These are phyloP conservation scores for Penicillium hordei DNA, from an alignment of 2,329 filamentous ascomycete species.

Conservation along the genomic window DNA sequence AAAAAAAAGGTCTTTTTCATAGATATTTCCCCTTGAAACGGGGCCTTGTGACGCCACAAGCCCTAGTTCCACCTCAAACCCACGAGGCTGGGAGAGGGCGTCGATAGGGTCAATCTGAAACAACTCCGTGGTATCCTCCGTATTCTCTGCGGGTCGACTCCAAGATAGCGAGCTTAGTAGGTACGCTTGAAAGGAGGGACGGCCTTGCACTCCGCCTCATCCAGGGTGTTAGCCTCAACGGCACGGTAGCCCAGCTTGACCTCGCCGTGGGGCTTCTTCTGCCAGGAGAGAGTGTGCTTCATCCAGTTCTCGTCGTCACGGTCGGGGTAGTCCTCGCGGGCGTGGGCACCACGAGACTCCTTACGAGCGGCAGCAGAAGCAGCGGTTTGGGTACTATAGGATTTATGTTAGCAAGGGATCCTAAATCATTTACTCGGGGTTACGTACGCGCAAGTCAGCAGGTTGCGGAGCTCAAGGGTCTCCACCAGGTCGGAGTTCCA, in stretches of 20 bases:
- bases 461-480: conserved; percentile 90
- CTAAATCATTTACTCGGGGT: not conserved
- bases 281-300: conserved; percentile 98
- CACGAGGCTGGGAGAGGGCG: conserved; percentile 4
- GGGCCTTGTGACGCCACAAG: conserved; percentile 14
- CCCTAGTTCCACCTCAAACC: conserved; percentile 7
- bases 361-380: conserved; percentile 87
- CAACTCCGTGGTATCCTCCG: conserved; percentile 22
- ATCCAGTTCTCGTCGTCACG: conserved; percentile 97
- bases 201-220: conserved; percentile 93
- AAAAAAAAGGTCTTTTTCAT: conserved; percentile 35
- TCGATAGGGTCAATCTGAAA: conserved; percentile 18
- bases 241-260: conserved; percentile 82
- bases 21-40: conserved; percentile 17
- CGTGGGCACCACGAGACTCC: conserved; percentile 96
- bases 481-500: conserved; percentile 98
- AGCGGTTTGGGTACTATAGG: conserved; percentile 77
- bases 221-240: conserved; percentile 79
- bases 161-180: conserved; percentile 42
- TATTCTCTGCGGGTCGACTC: conserved; percentile 10
- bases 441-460: conserved; percentile 92
- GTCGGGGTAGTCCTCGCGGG: conserved; percentile 93
- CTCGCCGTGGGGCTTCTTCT: conserved; percentile 86
- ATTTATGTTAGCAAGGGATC: conserved; percentile 8
- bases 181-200: conserved; percentile 88